Evolutionary conservation across 139 green algal species (phyloP).

Genomic region (Coccomyxa sp.): DNA sequence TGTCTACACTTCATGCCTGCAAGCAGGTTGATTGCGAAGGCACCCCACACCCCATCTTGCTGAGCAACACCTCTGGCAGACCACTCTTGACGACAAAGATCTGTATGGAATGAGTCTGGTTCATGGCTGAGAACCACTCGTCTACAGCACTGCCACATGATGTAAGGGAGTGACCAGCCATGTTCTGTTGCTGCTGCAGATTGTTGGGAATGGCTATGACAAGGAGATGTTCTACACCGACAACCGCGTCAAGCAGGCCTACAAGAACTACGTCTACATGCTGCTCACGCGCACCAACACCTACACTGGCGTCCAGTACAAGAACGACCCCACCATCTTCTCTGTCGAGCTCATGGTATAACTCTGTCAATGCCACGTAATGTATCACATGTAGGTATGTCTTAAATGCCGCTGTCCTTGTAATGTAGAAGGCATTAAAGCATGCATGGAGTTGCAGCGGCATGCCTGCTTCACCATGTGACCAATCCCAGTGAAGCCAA

Average conservation of each 20-base stretch:
- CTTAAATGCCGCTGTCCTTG: too few species aligned
- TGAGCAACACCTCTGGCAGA: not conserved
- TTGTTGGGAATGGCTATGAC: not conserved
- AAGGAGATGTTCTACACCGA: not conserved
- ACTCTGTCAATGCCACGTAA: too few species aligned
- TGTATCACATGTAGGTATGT: too few species aligned
- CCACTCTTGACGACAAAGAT: too few species aligned
- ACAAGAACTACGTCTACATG: constrained; percentile 50
- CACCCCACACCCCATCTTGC: too few species aligned
- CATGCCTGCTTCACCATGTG: too few species aligned
- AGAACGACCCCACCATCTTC: constrained; percentile 57
- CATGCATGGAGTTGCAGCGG: too few species aligned
- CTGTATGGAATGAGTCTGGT: not conserved
- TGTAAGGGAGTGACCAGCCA: not conserved
- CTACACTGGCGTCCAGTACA: constrained; percentile 35
- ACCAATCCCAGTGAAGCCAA: too few species aligned
- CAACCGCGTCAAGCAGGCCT: constrained; percentile 20
- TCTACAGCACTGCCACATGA: not conserved
- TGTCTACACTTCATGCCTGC: not conserved
- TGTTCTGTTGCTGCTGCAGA: not conserved
- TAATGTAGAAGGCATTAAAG: too few species aligned
- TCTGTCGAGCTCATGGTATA: constrained; percentile 61
- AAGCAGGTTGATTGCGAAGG: not conserved
- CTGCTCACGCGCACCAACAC: constrained; percentile 42
- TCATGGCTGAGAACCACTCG: not conserved